Conservation (phyloP, 2,329 filamentous ascomycete species). For the Cercospora citrullina region DNA sequence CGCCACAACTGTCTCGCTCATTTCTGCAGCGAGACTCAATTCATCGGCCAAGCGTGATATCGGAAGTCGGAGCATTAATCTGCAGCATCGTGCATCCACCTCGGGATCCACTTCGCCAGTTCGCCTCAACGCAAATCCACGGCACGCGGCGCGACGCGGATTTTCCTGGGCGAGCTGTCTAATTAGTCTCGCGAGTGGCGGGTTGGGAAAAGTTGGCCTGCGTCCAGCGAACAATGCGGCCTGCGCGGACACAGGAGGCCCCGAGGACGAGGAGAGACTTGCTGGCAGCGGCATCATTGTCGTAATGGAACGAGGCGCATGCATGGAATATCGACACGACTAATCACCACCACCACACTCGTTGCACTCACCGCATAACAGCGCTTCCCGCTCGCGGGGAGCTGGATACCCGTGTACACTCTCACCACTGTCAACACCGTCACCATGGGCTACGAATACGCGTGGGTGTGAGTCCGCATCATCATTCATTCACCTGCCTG, state of each 20-base stretch:
- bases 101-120: neutral
- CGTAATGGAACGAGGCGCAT: constrained; percentile 15
- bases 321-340: neutral
- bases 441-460: constrained; percentile 62
- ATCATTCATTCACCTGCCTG: neutral
- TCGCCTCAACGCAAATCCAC: neutral
- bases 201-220: neutral
- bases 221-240: neutral
- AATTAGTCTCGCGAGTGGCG: neutral
- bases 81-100: neutral
- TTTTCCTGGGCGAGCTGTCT: neutral
- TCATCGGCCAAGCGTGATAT: neutral
- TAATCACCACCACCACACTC: neutral
- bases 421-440: neutral
- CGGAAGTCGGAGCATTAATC: neutral
- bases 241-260: neutral
- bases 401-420: neutral
- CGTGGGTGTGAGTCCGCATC: constrained; percentile 56
- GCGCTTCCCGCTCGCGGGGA: neutral
- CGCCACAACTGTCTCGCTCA: neutral
- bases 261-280: neutral
- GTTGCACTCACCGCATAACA: neutral
- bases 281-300: neutral
- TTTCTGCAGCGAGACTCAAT: neutral
- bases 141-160: neutral